These are phyloP conservation scores for Aethionema arabicum DNA, from an alignment of 345 rosid species.

Conservation along the genomic window DNA sequence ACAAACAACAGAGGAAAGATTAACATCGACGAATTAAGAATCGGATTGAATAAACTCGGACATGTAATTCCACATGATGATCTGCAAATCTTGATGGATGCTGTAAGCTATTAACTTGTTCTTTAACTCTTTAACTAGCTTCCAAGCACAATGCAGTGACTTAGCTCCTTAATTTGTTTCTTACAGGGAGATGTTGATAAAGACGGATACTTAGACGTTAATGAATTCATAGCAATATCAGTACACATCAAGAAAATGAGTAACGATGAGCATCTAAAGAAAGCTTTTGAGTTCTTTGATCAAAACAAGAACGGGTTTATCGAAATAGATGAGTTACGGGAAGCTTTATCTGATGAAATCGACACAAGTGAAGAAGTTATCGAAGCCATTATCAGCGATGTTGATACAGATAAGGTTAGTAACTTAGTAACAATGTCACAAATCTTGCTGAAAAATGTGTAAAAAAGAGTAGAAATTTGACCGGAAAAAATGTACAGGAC, in stretches of 20 bases:
- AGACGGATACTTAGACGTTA: conserved; percentile 71
- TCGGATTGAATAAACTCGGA: conserved; percentile 73
- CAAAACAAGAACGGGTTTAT: conserved; percentile 65
- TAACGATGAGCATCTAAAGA: conserved; percentile 67
- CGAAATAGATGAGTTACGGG: conserved; percentile 75
- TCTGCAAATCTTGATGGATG: conserved; percentile 86
- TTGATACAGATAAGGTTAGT: conserved; percentile 83
- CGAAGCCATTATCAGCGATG: conserved; percentile 73
- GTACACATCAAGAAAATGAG: conserved; percentile 84
- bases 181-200: conserved; percentile 81
- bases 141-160: not conserved
- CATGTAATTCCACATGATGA: conserved; percentile 66
- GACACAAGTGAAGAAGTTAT: conserved; percentile 72
- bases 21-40: conserved; percentile 62
- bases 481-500: conserved; percentile 45
- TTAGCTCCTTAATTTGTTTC: not conserved
- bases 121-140: not conserved
- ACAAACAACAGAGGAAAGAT: conserved; percentile 70
- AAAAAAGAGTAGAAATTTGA: not conserved
- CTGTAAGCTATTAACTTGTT: conserved; percentile 50
- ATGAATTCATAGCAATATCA: conserved; percentile 79
- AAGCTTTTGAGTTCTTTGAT: conserved; percentile 80
- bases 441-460: not conserved
- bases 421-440: not conserved
- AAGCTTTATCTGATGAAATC: conserved; percentile 60